Evolutionary conservation across 2,329 filamentous ascomycete species (phyloP), one percentile per base, ranked within the genome.

Genomic region (Claviceps spartinae): DNA sequence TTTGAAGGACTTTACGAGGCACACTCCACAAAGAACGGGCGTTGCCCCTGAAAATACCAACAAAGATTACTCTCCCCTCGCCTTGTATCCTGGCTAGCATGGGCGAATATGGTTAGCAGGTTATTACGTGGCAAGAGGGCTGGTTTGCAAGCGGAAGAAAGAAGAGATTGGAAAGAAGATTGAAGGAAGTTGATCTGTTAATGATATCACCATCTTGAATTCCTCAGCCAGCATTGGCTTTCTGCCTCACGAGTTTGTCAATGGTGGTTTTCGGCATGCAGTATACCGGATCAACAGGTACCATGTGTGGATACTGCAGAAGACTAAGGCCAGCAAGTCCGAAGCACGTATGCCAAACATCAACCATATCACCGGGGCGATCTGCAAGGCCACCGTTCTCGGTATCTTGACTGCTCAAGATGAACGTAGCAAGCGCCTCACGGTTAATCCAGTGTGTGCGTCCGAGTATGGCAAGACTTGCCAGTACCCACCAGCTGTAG

Each of bases 401-500:
- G 1, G 80, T 73, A 65, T 98, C 93, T 73, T 98, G 93, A 62
- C 88, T 95, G 56, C 77, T 77, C 54, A 98, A 70, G 51, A 98
- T 96, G 68, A 95, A 98, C 24, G 69, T 67, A 49, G 82, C 77
- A 60, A 98, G 77, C 63, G 87, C 86, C 53, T 83, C 75, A 48
- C 82, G 79, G 70, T 98, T 88, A 64, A 98, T 94, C 93, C 93
- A 98, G 66, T 96, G 87, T 50, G 89, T 77, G 52, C 84, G 83
- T 51, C 78, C 82, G 59, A 98, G 86, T 77, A 97, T 96, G 46
- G 86, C 84, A 59, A 98, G 72, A 65, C 90, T 95, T 63, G 87
- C 91, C 63, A 91, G 72, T 45, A 97, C 93, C 93, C 93, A 98
- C 93, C 93, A 98, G 66, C 88, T 95, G 70, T 98, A 98, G 71